Percentiles rank a stretch among this genome's conserved stretches.
Evolutionary conservation across 768 basidiomycete species (phyloP).

Genomic region (Mycena venus): DNA sequence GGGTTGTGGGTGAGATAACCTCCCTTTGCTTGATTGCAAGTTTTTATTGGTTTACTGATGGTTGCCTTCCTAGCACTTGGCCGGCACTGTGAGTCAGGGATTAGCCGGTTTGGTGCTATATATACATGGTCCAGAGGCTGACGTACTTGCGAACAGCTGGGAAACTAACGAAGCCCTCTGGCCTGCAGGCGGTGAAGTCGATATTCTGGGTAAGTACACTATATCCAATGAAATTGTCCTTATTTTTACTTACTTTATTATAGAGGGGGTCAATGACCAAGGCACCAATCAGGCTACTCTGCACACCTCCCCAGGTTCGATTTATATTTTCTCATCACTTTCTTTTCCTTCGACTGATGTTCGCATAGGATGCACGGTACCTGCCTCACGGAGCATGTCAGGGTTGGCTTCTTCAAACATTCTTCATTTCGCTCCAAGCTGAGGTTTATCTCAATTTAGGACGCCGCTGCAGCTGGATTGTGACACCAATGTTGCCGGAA

Average conservation of each 20-base stretch:
- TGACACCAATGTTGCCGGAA: conserved; percentile 56
- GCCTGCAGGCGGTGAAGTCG: conserved; percentile 42
- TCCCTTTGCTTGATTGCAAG: neutral
- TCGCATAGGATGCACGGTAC: conserved; percentile 59
- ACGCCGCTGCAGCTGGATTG: conserved; percentile 56
- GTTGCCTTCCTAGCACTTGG: conserved; percentile 40
- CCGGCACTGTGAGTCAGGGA: conserved; percentile 54
- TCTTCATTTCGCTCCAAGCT: neutral
- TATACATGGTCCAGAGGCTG: neutral
- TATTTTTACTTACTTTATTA: conserved; percentile 32
- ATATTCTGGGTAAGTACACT: too few species aligned
- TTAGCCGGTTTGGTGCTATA: too few species aligned
- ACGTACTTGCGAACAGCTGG: conserved; percentile 55
- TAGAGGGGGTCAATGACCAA: conserved; percentile 63
- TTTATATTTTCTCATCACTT: neutral
- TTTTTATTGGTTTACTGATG: neutral
- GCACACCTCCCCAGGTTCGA: conserved; percentile 57
- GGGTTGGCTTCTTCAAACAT: conserved; percentile 48
- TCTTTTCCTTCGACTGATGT: neutral
- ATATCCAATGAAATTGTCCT: too few species aligned
- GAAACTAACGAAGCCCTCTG: conserved; percentile 56
- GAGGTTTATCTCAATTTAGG: conserved; percentile 31
- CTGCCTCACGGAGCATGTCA: conserved; percentile 51
- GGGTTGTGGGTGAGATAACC: conserved; percentile 59
- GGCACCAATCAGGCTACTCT: conserved; percentile 56